Conservation (phyloP, 2,329 filamentous ascomycete genomes). For the Hypoxylon sp. region DNA sequence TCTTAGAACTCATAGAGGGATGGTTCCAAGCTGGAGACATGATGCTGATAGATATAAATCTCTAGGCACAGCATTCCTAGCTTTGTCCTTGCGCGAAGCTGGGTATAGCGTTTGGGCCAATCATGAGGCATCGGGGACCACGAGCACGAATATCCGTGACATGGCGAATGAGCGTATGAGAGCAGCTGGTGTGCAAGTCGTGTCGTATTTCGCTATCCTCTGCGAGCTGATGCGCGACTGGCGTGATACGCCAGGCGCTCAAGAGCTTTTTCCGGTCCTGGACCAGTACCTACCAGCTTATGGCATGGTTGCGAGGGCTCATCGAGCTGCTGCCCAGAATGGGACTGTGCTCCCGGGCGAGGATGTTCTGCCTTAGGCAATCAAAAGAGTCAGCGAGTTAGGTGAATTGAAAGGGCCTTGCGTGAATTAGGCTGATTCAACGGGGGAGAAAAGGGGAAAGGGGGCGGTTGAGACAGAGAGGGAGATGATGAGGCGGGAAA, state of each 20-base stretch:
- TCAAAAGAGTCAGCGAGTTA: not conserved
- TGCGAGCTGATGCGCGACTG: slow-evolving; percentile 81
- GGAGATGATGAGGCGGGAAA: not conserved
- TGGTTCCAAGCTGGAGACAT: not conserved
- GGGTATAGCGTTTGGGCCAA: slow-evolving; percentile 83
- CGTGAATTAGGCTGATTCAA: not conserved
- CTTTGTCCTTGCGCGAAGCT: slow-evolving; percentile 77
- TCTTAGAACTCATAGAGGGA: not conserved
- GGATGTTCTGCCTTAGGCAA: slow-evolving; percentile 50
- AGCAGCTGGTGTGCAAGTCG: slow-evolving; percentile 74
- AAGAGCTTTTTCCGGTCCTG: slow-evolving; percentile 73
- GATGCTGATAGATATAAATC: not conserved
- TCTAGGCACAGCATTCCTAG: slow-evolving; percentile 75
- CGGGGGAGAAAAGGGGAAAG: not conserved
- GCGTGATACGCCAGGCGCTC: slow-evolving; percentile 68
- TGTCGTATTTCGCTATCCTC: slow-evolving; percentile 74
- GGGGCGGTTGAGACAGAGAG: not conserved
- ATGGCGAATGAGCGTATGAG: slow-evolving; percentile 78
- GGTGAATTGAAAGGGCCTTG: not conserved
- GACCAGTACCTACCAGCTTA: slow-evolving; percentile 77
- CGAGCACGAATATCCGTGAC: slow-evolving; percentile 71
- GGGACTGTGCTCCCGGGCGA: slow-evolving; percentile 73
- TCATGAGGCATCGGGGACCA: slow-evolving; percentile 79
- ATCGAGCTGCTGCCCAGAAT: slow-evolving; percentile 72
- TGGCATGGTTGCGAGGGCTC: slow-evolving; percentile 73